Conservation (phyloP, 2,329 filamentous ascomycete species). For the Fusarium annulatum region DNA sequence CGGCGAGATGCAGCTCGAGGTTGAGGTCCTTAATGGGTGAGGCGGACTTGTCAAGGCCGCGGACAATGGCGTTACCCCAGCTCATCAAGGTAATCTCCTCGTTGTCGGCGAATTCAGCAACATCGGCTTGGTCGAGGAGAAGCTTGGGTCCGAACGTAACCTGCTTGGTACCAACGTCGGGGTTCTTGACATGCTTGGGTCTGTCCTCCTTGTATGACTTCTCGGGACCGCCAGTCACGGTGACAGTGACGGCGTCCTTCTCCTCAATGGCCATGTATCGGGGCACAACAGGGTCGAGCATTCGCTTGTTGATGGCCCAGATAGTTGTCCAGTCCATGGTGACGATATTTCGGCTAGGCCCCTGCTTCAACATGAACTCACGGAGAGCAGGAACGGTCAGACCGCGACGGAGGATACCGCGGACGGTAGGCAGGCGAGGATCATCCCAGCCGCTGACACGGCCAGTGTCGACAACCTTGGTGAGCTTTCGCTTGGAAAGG, state of each 20-base stretch:
- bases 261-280: constrained; percentile 79
- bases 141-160: constrained; percentile 81
- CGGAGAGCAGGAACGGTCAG: constrained; percentile 83
- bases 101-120: constrained; percentile 79
- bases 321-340: constrained; percentile 85
- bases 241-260: constrained; percentile 77
- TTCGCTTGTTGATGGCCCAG: constrained; percentile 82
- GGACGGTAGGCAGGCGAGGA: constrained; percentile 85
- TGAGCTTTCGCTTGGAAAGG: constrained; percentile 87
- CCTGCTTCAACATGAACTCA: constrained; percentile 87
- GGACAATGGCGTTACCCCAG: constrained; percentile 91
- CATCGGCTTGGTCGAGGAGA: constrained; percentile 88
- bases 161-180: constrained; percentile 84
- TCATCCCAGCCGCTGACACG: constrained; percentile 88
- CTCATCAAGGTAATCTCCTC: constrained; percentile 97
- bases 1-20: constrained; percentile 88
- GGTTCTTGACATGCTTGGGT: constrained; percentile 91
- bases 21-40: constrained; percentile 74
- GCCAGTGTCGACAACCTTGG: constrained; percentile 81
- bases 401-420: constrained; percentile 80
- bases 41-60: constrained; percentile 68
- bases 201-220: constrained; percentile 76
- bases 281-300: constrained; percentile 80
- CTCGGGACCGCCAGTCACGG: constrained; percentile 73
- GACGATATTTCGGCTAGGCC: constrained; percentile 84